phyloP scores from a whole-genome alignment of 2,329 filamentous ascomycete species.

The Scytalidium sp. region DNA sequence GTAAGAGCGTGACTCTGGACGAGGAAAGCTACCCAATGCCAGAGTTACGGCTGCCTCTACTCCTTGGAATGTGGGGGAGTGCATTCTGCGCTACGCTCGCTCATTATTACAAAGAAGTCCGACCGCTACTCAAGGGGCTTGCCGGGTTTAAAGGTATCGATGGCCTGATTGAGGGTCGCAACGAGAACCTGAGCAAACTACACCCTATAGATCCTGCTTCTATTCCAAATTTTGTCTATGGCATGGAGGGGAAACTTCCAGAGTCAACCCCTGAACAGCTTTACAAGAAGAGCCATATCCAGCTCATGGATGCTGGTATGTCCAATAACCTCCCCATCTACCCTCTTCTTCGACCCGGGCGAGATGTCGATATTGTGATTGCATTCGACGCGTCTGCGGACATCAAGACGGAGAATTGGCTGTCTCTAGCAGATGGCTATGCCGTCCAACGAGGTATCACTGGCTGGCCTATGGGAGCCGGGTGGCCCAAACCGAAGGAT shows the following conservation, averaged over 20 bases:
- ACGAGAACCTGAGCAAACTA: constrained; percentile 83
- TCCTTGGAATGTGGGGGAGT: constrained; percentile 94
- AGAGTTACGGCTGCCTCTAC: constrained; percentile 76
- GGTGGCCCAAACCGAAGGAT: constrained; percentile 73
- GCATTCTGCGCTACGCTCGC: constrained; percentile 94
- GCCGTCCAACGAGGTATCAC: constrained; percentile 85
- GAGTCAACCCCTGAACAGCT: constrained; percentile 75
- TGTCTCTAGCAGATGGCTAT: constrained; percentile 91
- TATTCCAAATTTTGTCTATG: constrained; percentile 85
- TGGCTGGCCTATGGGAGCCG: constrained; percentile 92
- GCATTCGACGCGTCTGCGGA: constrained; percentile 93
- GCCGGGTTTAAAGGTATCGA: constrained; percentile 76
- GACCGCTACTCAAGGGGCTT: constrained; percentile 74
- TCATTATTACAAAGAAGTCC: constrained; percentile 92
- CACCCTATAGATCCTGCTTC: constrained; percentile 91
- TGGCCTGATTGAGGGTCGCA: constrained; percentile 75
- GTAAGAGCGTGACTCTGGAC: constrained; percentile 62
- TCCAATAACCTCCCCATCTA: constrained; percentile 97
- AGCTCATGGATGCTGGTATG: constrained; percentile 97
- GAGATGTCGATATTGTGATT: constrained; percentile 84
- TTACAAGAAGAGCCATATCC: constrained; percentile 66
- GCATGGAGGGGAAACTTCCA: constrained; percentile 74
- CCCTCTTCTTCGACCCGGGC: constrained; percentile 81
- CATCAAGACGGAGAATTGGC: constrained; percentile 92
- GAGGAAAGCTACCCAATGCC: constrained; percentile 71